Percentiles rank a stretch among this genome's conserved stretches.
Evolutionary conservation across 1,284 basidiomycete species (phyloP).

Genomic region (Malassezia pachydermatis): DNA sequence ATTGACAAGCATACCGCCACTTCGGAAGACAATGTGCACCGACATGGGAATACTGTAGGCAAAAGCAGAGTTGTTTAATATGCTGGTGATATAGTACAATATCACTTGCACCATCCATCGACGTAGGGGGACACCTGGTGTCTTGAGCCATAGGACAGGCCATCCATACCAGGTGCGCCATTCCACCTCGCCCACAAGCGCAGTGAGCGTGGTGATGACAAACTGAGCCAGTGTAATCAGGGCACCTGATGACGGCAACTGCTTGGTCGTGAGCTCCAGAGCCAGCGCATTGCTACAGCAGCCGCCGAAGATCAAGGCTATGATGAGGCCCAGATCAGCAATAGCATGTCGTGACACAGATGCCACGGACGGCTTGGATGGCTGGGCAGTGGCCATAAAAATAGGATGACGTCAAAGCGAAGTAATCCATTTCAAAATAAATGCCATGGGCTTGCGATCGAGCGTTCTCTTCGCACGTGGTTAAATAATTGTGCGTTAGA

Average conservation of each 20-base stretch:
- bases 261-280: slow-evolving; percentile 35
- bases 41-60: slow-evolving; percentile 73
- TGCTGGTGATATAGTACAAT: slow-evolving; percentile 69
- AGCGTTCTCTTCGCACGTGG: too few relatives aligned
- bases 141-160: slow-evolving; percentile 13
- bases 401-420: too few relatives aligned
- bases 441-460: too few relatives aligned
- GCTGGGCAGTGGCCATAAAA: too few relatives aligned
- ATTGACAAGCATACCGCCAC: slow-evolving; percentile 73
- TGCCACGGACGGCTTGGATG: too few relatives aligned
- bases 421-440: too few relatives aligned
- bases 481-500: too few relatives aligned
- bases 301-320: slow-evolving; percentile 45
- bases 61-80: slow-evolving; percentile 83
- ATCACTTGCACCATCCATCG: slow-evolving; percentile 71
- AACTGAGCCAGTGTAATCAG: slow-evolving; percentile 45
- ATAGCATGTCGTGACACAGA: not conserved
- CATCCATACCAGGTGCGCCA: not conserved
- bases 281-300: slow-evolving; percentile 44
- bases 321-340: slow-evolving; percentile 20
- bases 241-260: slow-evolving; percentile 32
- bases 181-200: slow-evolving; percentile 26
- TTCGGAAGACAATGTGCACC: slow-evolving; percentile 87
- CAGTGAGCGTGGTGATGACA: slow-evolving; percentile 28
- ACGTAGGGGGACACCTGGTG: slow-evolving; percentile 57